Evolutionary conservation across 2,329 filamentous ascomycete species (phyloP).

Genomic region (Cladosporium austrohemisphaericum): DNA sequence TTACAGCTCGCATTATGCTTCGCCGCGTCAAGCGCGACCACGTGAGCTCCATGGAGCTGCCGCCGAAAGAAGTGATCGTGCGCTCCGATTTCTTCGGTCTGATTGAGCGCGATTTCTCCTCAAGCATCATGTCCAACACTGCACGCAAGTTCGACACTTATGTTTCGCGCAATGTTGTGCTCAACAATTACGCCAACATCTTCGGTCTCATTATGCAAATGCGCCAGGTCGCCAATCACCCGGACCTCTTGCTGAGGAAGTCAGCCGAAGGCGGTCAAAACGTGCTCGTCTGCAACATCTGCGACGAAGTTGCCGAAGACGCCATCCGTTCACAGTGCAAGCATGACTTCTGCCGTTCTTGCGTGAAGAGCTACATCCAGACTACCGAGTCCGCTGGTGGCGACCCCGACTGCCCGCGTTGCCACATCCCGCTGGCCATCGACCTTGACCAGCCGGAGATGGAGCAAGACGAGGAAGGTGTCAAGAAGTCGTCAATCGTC

Average conservation of each 20-base stretch:
- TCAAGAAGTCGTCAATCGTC: conserved; percentile 96
- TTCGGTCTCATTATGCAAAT: conserved; percentile 99
- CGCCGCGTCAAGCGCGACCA: conserved; percentile 91
- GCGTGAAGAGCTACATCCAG: conserved; percentile 73
- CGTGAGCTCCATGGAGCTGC: conserved; percentile 91
- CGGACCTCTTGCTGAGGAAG: conserved; percentile 89
- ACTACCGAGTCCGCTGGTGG: conserved; percentile 65
- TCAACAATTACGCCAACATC: conserved; percentile 97
- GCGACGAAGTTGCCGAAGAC: conserved; percentile 93
- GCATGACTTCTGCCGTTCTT: conserved; percentile 85
- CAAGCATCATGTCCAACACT: conserved; percentile 90
- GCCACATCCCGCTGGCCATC: conserved; percentile 84
- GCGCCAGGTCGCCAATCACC: conserved; percentile 95
- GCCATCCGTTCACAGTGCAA: conserved; percentile 87
- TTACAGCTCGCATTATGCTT: conserved; percentile 93
- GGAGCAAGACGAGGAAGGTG: conserved; percentile 78
- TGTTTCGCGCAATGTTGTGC: conserved; percentile 85
- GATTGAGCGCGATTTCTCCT: conserved; percentile 91
- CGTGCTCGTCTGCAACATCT: conserved; percentile 86
- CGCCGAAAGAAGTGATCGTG: conserved; percentile 87
- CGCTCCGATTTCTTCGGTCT: conserved; percentile 96
- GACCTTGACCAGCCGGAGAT: conserved; percentile 95
- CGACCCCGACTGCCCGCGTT: conserved; percentile 73
- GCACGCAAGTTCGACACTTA: conserved; percentile 92
- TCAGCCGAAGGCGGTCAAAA: conserved; percentile 83